phyloP scores from a whole-genome alignment of 2,329 filamentous ascomycete genomes.

The Beauveria asiatica region DNA sequence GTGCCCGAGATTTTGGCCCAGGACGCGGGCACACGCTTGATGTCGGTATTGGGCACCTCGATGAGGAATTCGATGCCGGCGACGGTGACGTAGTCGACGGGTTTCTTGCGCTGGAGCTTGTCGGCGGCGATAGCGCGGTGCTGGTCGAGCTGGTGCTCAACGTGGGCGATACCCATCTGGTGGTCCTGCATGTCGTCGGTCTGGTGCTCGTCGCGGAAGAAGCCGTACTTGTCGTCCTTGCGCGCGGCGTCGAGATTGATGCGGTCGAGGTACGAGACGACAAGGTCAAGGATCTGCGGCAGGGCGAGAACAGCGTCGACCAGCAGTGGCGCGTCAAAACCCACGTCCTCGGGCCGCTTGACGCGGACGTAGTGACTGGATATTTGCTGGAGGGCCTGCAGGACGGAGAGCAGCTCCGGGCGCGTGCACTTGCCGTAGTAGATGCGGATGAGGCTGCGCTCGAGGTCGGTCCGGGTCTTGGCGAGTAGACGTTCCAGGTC shows the following conservation, averaged over 20 bases:
- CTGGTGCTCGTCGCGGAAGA: conserved; percentile 82
- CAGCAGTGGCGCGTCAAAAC: conserved; percentile 64
- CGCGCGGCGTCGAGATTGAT: conserved; percentile 80
- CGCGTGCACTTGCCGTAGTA: conserved; percentile 96
- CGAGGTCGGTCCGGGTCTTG: conserved; percentile 70
- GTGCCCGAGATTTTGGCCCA: conserved; percentile 95
- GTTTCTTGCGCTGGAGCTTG: conserved; percentile 58
- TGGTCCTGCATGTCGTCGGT: conserved; percentile 83
- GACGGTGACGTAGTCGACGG: conserved; percentile 70
- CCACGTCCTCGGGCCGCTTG: conserved; percentile 54
- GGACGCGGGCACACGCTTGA: conserved; percentile 84
- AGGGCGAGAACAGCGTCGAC: conserved; percentile 64
- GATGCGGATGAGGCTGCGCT: conserved; percentile 87
- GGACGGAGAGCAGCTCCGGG: conserved; percentile 73
- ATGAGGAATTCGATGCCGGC: conserved; percentile 91
- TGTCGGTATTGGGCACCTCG: conserved; percentile 73
- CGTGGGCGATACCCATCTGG: conserved; percentile 82
- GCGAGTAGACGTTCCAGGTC: conserved; percentile 64
- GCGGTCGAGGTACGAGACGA: conserved; percentile 68
- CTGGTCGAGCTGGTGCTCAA: conserved; percentile 79
- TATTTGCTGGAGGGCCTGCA: conserved; percentile 80
- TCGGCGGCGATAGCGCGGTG: conserved; percentile 65
- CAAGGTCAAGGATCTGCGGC: conserved; percentile 64
- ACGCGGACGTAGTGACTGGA: conserved; percentile 66
- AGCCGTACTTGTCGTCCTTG: conserved; percentile 84